phyloP scores from a whole-genome alignment of 371 early-diverging fungal species.

The Massospora cicadina region DNA sequence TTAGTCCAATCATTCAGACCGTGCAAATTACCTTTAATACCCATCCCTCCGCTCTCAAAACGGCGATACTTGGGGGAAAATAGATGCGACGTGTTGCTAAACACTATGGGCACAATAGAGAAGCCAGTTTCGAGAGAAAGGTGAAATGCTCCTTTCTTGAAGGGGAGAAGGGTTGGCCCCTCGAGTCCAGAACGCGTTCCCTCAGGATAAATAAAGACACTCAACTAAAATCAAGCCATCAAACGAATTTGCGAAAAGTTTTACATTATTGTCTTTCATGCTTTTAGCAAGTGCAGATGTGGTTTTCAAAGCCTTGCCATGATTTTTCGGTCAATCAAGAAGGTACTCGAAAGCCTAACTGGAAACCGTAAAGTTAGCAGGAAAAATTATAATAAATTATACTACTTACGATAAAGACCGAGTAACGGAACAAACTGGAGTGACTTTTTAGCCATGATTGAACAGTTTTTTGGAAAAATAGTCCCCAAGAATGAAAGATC shows the following conservation, averaged over 20 bases:
- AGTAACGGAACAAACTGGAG: constrained; percentile 67
- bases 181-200: constrained; percentile 72
- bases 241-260: not conserved
- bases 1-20: not conserved
- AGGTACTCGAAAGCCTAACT: constrained; percentile 57
- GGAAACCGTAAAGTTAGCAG: constrained; percentile 7
- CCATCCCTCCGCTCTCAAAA: constrained; percentile 48
- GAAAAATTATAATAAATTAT: not conserved
- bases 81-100: constrained; percentile 52
- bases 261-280: constrained; percentile 57
- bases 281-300: constrained; percentile 52
- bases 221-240: constrained; percentile 22
- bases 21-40: constrained; percentile 36
- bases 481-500: constrained; percentile 56
- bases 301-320: constrained; percentile 53
- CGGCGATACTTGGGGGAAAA: constrained; percentile 38
- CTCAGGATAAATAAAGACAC: constrained; percentile 84
- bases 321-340: constrained; percentile 83
- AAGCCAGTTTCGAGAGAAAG: constrained; percentile 72
- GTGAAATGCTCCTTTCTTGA: constrained; percentile 87
- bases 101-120: constrained; percentile 81
- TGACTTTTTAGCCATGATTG: constrained; percentile 66
- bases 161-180: constrained; percentile 58
- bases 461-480: constrained; percentile 48
- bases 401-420: constrained; percentile 74